Percentiles rank a stretch among this genome's conserved stretches.
Evolutionary conservation across 169 alveolate genomes (phyloP).

Genomic region (Amoebophrya sp.): DNA sequence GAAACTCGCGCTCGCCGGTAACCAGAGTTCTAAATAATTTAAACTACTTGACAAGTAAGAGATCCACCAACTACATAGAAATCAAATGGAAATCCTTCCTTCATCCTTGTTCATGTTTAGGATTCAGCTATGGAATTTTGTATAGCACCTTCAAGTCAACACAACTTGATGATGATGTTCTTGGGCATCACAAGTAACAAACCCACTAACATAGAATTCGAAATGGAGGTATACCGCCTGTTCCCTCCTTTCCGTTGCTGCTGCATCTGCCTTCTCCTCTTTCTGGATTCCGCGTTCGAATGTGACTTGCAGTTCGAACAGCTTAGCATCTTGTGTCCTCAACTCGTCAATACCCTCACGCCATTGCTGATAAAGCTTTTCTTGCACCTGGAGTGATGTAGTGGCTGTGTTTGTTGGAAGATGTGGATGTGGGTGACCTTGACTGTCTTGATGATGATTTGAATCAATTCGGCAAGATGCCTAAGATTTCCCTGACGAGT

Average conservation of each 20-base stretch:
- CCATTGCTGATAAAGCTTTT: slow-evolving; percentile 15
- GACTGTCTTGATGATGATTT: no score
- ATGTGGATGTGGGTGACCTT: no score
- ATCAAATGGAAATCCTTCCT: background rate
- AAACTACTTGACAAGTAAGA: no score
- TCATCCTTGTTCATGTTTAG: no score
- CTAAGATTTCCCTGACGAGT: no score
- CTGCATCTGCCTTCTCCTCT: background rate
- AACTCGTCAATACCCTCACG: background rate
- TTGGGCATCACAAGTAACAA: no score
- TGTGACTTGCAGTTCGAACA: background rate
- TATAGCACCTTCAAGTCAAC: no score
- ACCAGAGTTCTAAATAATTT: no score
- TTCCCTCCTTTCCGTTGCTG: background rate
- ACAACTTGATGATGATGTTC: background rate
- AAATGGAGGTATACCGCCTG: background rate
- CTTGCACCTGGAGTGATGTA: background rate
- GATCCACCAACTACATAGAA: no score
- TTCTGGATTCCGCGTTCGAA: background rate
- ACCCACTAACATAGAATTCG: background rate
- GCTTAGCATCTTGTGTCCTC: background rate
- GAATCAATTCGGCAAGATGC: no score
- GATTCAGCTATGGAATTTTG: background rate
- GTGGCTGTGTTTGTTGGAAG: no score
- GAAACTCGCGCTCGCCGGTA: no score